These are phyloP conservation scores for Odontarrhena argentea DNA, from an alignment of 345 rosid genomes.

Conservation along the genomic window DNA sequence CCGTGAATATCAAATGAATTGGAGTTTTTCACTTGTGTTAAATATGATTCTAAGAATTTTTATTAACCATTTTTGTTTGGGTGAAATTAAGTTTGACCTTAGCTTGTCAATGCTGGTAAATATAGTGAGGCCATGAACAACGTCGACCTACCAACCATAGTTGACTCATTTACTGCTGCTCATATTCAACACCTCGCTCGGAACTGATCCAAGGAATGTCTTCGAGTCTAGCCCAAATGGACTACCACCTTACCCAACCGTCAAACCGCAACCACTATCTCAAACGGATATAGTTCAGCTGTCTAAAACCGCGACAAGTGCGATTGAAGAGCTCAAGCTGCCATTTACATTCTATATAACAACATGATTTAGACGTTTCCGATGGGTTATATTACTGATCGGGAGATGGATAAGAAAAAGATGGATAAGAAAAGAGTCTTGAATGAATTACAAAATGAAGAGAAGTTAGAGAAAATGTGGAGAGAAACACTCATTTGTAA, in stretches of 20 bases:
- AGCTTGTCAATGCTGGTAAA: slow-evolving; percentile 48
- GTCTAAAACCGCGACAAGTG: slow-evolving; percentile 50
- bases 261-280: slow-evolving; percentile 31
- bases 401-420: too few species aligned
- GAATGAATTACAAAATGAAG: too few species aligned
- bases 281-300: slow-evolving; percentile 45
- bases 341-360: too few species aligned
- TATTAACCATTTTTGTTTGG: background rate
- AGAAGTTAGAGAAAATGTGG: too few species aligned
- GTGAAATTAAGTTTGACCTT: slow-evolving; percentile 15
- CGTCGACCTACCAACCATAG: slow-evolving; percentile 40
- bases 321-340: slow-evolving; percentile 57
- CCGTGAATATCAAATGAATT: too few species aligned
- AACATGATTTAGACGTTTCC: too few species aligned
- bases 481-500: too few species aligned
- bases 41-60: too few species aligned
- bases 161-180: too few species aligned
- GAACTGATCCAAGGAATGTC: background rate
- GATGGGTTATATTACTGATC: too few species aligned
- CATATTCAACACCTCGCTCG: background rate
- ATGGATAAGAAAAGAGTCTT: too few species aligned
- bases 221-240: background rate
- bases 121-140: slow-evolving; percentile 39
- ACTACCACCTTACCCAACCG: background rate
- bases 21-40: too few species aligned